Evolutionary conservation across 768 basidiomycete species (phyloP).

Genomic region (Galerina marginata): DNA sequence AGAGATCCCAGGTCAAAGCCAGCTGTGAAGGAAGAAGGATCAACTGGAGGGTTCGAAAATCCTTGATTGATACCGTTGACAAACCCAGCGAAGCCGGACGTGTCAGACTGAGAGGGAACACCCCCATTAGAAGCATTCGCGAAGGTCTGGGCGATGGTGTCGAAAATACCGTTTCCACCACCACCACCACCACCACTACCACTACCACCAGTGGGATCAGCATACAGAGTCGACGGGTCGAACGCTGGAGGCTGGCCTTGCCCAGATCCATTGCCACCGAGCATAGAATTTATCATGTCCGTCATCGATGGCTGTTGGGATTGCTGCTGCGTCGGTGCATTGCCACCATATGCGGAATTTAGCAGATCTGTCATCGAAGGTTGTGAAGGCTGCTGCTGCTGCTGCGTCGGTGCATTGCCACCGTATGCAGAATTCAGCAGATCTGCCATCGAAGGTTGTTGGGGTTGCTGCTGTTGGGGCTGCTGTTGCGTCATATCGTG

Average conservation of each 20-base stretch:
- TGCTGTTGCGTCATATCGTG: constrained; percentile 10
- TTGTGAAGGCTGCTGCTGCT: constrained; percentile 22
- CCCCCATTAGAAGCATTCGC: constrained; percentile 3
- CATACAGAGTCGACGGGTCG: constrained; percentile 13
- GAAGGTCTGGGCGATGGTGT: constrained; percentile 15
- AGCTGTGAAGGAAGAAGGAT: too few species aligned
- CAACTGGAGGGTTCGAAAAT: not conserved
- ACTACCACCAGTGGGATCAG: constrained; percentile 5
- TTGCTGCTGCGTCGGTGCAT: constrained; percentile 10
- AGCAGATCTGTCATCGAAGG: constrained; percentile 12
- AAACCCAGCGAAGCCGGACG: constrained; percentile 15
- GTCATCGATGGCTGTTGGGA: not conserved
- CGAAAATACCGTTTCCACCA: not conserved
- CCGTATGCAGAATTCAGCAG: too few species aligned
- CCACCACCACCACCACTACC: too few species aligned
- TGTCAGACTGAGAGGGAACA: not conserved
- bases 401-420: not conserved
- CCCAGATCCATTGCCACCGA: not conserved
- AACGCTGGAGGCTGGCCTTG: constrained; percentile 5
- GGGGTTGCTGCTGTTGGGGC: constrained; percentile 10
- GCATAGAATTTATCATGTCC: not conserved
- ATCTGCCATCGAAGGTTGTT: too few species aligned
- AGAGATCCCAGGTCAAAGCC: too few species aligned
- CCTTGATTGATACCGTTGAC: constrained; percentile 8
- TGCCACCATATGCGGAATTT: constrained; percentile 7